Conservation (phyloP, 495 filamentous ascomycete species). For the Arthonia radiata region DNA sequence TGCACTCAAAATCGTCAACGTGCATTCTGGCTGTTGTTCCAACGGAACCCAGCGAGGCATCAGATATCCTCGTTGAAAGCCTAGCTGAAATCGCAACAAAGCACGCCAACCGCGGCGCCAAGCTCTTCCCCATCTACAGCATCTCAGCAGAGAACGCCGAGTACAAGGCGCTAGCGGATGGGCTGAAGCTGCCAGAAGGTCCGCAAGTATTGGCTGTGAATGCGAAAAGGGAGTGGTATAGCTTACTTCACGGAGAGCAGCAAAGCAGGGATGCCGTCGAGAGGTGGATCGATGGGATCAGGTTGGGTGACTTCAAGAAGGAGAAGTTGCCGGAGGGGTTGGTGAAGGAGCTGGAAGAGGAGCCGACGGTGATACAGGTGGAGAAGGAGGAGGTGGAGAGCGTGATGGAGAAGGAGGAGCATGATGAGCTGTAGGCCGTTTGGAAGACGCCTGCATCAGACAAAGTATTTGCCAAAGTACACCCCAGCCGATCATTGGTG, state of each 20-base stretch:
- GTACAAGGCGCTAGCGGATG: constrained; percentile 26
- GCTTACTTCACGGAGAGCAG: constrained; percentile 33
- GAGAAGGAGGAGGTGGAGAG: constrained; percentile 2
- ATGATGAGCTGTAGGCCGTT: too few relatives aligned
- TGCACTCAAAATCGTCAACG: constrained; percentile 50
- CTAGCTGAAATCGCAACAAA: constrained; percentile 57
- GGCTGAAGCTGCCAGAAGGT: constrained; percentile 30
- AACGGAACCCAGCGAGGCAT: constrained; percentile 10
- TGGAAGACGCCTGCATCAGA: too few relatives aligned
- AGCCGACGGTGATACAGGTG: constrained; percentile 7
- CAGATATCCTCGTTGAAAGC: constrained; percentile 27
- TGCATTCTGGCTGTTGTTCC: constrained; percentile 69
- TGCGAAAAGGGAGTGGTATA: constrained; percentile 65
- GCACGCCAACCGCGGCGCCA: constrained; percentile 31
- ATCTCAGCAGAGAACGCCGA: constrained; percentile 38
- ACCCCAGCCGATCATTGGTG: too few relatives aligned
- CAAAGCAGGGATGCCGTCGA: constrained; percentile 36
- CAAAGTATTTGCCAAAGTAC: too few relatives aligned
- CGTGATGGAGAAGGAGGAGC: constrained; percentile 6
- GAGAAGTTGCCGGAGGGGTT: constrained; percentile 47
- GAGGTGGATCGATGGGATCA: constrained; percentile 67
- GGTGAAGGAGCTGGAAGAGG: constrained; percentile 22
- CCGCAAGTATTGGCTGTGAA: constrained; percentile 61
- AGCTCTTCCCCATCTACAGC: constrained; percentile 64
- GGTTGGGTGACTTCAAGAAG: constrained; percentile 64